Percentiles rank a stretch among this genome's conserved stretches.
phyloP scores from a whole-genome alignment of 768 basidiomycete species.

The Kwoniella heveanensis region DNA sequence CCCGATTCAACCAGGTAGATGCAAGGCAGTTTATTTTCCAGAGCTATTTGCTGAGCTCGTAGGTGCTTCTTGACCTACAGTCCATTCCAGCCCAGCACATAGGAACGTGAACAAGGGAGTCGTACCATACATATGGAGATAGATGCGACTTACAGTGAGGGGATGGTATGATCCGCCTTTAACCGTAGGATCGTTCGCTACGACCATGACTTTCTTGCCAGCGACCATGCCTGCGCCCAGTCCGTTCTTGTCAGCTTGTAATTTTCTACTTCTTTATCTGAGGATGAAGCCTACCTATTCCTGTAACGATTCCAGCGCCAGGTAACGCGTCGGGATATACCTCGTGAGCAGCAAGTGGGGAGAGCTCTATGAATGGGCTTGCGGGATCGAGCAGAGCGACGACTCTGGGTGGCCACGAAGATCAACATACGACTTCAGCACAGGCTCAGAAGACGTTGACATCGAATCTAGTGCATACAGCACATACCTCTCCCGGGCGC shows the following conservation, averaged over 20 bases:
- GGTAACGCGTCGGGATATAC: slow-evolving; percentile 77
- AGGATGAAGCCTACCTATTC: slow-evolving; percentile 55
- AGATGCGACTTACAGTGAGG: slow-evolving; percentile 63
- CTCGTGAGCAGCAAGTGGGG: slow-evolving; percentile 79
- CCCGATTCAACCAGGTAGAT: slow-evolving; percentile 94
- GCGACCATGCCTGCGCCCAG: slow-evolving; percentile 64
- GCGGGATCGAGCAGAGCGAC: slow-evolving; percentile 76
- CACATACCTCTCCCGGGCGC: slow-evolving; percentile 41
- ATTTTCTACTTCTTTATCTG: neutral
- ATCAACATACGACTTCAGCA: neutral
- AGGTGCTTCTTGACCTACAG: slow-evolving; percentile 87
- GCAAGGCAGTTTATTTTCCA: slow-evolving; percentile 84
- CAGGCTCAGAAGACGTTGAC: neutral
- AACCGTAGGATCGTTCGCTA: slow-evolving; percentile 92
- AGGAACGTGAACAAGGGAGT: no score
- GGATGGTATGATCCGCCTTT: slow-evolving; percentile 93
- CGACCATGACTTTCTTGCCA: slow-evolving; percentile 80
- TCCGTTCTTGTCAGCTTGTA: no score
- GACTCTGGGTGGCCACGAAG: slow-evolving; percentile 60
- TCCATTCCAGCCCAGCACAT: neutral
- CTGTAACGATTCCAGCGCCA: slow-evolving; percentile 87
- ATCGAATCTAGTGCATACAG: no score
- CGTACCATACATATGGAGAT: no score
- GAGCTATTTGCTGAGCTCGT: slow-evolving; percentile 90
- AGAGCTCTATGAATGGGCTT: slow-evolving; percentile 87